Conservation (phyloP, 75 land plant genomes). For the Pinus tabuliformis region DNA sequence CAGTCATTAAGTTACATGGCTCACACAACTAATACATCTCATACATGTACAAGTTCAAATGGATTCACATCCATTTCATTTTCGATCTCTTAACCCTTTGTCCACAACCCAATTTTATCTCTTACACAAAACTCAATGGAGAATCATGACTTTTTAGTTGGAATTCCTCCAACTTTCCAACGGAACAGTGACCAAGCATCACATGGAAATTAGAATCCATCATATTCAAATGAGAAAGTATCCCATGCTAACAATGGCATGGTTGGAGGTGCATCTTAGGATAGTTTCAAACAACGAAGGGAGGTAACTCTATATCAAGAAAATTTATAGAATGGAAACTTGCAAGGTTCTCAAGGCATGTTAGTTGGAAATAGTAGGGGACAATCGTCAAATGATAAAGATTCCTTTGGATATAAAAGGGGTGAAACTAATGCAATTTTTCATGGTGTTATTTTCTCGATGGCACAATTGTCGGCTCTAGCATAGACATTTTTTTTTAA, state of each 20-base stretch:
- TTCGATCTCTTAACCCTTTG: slow-evolving; percentile 72
- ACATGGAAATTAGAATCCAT: slow-evolving; percentile 39
- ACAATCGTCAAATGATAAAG: slow-evolving; percentile 4
- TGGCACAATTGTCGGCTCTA: too few relatives aligned
- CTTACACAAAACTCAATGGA: slow-evolving; percentile 79
- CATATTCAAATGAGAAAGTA: too few relatives aligned
- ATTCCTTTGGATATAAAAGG: neutral
- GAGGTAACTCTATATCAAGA: slow-evolving; percentile 47
- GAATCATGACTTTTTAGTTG: slow-evolving; percentile 67
- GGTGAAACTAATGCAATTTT: neutral
- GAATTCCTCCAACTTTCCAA: slow-evolving; percentile 66
- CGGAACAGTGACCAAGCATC: slow-evolving; percentile 52
- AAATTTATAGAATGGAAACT: slow-evolving; percentile 24
- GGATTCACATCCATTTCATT: slow-evolving; percentile 78
- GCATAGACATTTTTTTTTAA: too few relatives aligned
- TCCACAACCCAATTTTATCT: slow-evolving; percentile 84
- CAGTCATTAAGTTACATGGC: slow-evolving; percentile 37
- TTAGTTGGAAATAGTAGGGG: neutral
- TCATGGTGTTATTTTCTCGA: neutral
- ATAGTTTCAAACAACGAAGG: slow-evolving; percentile 27
- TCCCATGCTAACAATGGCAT: neutral
- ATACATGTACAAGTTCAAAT: slow-evolving; percentile 53
- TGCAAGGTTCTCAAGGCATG: slow-evolving; percentile 22
- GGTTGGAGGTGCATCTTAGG: slow-evolving; percentile 18
- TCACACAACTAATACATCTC: slow-evolving; percentile 26